Base-by-base conservation (phyloP, 805 yeast species). In the Priceomyces medius region DNA sequence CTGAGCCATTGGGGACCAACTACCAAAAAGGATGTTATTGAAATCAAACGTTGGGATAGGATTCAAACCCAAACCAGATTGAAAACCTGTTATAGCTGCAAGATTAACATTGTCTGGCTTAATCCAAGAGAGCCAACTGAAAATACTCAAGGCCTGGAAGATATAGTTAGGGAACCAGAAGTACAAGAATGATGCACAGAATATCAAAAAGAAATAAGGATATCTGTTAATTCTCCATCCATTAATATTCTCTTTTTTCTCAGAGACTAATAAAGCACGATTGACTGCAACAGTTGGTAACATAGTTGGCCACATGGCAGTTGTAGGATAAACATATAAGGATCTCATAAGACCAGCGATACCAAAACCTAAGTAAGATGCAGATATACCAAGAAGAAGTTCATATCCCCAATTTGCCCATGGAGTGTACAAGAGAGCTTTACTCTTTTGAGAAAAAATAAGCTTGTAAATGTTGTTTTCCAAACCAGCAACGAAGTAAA, bases 221-320 rank as follows among this genome's bases (percentile, higher is more conserved):
- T 76, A 66, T 34, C 83, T 66, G 4, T 80, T 69, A 29, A 80
- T 71, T 32, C 63, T 75, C 87, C 88, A 83, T 3, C 84, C 83
- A 46, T 79, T 64, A 20, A 83, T 79, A 5, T 76, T 74, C 47
- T 74, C 66, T 63, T 55, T 71, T 46, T 60, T 68, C 73, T 59
- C 81, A 67, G 61, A 74, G 71, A 54, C 77, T 66, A 64, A 77
- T 69, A 66, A 58, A 12, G 42, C 42, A 13, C 21, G 20, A 21
- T 39, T 39, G 49, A 81, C 74, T 16, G 85, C 80, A 21, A 79
- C 57, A 3, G 81, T 70, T 38, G 82, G 85, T 55, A 85, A 69
- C 53, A 74, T 74, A 2, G 77, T 61, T 3, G 91, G 91, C 91
- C 90, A 85, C 41, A 83, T 72, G 60, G 82, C 77, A 10, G 79